Evolutionary conservation across 2,329 filamentous ascomycete species (phyloP), one percentile per base, ranked within the genome.

Genomic region (Hymenoscyphus scutula): DNA sequence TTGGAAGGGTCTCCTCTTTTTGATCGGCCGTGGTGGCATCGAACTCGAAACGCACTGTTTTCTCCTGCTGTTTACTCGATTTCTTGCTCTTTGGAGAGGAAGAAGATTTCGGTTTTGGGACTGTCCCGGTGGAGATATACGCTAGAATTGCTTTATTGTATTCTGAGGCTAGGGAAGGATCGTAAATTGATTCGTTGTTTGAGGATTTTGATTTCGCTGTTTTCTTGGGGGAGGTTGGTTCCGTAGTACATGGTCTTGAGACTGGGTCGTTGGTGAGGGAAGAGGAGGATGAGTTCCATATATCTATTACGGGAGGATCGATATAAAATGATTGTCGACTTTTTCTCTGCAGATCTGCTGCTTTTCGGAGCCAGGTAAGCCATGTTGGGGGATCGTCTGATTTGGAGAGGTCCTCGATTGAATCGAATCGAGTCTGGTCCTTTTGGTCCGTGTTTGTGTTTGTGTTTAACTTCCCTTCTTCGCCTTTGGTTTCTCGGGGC

Each of bases 81-180:
- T 48, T 48, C 41, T 23, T 48, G n/a, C 17, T 45, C n/a, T 45
- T 45, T 6, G 17, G n/a, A n/a, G 15, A n/a, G 19, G 41, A 7
- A 2, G 17, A 19, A 5, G 38, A 23, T 11, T 48, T 48, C 56
- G 41, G 6, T 58, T 27, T 37, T 45, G 53, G 54, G 53, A 30
- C 32, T 10, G 45, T 34, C 7, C 25, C n/a, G 1, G 23, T 37
- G 48, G 19, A 59, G 23, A 61, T 45, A 19, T 60, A 66, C 23
- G 60, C 60, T 3, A 62, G 41, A 5, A 64, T 56, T n/a, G 60
- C 58, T 17, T 62, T 62, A 17, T 66, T 64, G 58, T 66, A 66
- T 23, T 65, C 64, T 5, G 57, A 55, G 34, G 61, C 53, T 10
- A 64, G 17, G 5, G 56, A 60, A 11, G 56, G 23, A 30, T 62